phyloP scores from a whole-genome alignment of 2,329 filamentous ascomycete species.

The Hymenoscyphus fructigenus region DNA sequence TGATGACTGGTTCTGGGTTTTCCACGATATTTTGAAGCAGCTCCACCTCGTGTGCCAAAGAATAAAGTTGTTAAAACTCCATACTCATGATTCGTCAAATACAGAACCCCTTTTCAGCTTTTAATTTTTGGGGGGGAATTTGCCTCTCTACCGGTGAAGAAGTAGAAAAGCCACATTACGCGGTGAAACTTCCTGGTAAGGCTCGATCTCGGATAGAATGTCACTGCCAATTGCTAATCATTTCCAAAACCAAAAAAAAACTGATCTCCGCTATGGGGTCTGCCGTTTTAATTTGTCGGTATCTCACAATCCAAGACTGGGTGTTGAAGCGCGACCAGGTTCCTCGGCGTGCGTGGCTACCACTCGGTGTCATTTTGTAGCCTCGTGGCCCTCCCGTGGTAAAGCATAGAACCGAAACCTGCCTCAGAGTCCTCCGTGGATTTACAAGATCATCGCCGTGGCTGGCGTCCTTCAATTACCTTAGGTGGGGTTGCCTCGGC shows the following conservation, averaged over 20 bases:
- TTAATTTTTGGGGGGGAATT: slow-evolving; percentile 13
- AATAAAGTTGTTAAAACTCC: not conserved
- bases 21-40: not conserved
- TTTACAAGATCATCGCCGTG: not conserved
- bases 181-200: not conserved
- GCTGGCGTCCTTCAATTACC: not conserved
- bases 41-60: not conserved
- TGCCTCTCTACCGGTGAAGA: slow-evolving; percentile 22
- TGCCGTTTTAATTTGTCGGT: not conserved
- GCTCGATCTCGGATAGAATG: not conserved
- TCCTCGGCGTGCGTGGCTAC: slow-evolving; percentile 3
- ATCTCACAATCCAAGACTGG: not conserved
- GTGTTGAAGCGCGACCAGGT: not conserved
- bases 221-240: slow-evolving; percentile 1
- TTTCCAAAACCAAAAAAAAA: not conserved
- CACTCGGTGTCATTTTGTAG: slow-evolving; percentile 1
- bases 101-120: not conserved
- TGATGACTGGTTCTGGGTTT: not conserved
- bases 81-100: slow-evolving; percentile 1
- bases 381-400: slow-evolving; percentile 6
- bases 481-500: slow-evolving; percentile 7
- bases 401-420: not conserved
- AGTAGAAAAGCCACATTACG: not conserved
- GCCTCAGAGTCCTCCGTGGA: not conserved
- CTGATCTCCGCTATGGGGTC: not conserved